A percentile compares a stretch with the other conserved stretches of the same genome.
These are phyloP conservation scores for Hygrocybe coccinea DNA, from an alignment of 768 basidiomycete genomes.

Conservation along the genomic window DNA sequence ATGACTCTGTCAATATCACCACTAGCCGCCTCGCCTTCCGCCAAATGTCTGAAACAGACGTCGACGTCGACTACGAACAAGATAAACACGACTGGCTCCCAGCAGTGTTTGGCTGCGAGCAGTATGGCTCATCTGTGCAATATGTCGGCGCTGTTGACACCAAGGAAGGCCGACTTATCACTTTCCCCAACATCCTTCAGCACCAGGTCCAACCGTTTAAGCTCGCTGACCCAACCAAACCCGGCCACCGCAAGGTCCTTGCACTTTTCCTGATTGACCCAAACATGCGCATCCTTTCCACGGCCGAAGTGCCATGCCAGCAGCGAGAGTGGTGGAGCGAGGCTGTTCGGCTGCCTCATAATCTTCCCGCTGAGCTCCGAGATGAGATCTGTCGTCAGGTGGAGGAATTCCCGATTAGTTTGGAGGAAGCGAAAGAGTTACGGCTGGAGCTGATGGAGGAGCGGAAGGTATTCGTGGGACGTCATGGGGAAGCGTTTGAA, in stretches of 20 bases:
- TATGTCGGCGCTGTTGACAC: conserved; percentile 33
- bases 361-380: conserved; percentile 18
- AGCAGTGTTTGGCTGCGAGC: conserved; percentile 24
- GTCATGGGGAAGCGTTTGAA: conserved; percentile 15
- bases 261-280: conserved; percentile 40
- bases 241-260: conserved; percentile 39
- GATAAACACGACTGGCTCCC: conserved; percentile 27
- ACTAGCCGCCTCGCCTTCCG: conserved; percentile 29
- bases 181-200: conserved; percentile 41
- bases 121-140: conserved; percentile 23
- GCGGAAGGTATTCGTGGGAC: conserved; percentile 21
- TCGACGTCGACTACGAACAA: conserved; percentile 21
- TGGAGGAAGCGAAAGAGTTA: conserved; percentile 27
- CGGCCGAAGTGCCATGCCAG: conserved; percentile 27
- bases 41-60: conserved; percentile 8
- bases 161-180: conserved; percentile 32
- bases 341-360: conserved; percentile 6
- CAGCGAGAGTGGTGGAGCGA: conserved; percentile 27
- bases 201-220: conserved; percentile 37
- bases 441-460: conserved; percentile 31
- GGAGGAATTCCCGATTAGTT: conserved; percentile 25
- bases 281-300: conserved; percentile 20
- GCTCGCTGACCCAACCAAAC: conserved; percentile 31
- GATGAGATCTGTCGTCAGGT: conserved; percentile 20
- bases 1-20: conserved; percentile 31